These are phyloP conservation scores for Ophiostoma pallidulum DNA, from an alignment of 2,329 filamentous ascomycete species.

Conservation along the genomic window DNA sequence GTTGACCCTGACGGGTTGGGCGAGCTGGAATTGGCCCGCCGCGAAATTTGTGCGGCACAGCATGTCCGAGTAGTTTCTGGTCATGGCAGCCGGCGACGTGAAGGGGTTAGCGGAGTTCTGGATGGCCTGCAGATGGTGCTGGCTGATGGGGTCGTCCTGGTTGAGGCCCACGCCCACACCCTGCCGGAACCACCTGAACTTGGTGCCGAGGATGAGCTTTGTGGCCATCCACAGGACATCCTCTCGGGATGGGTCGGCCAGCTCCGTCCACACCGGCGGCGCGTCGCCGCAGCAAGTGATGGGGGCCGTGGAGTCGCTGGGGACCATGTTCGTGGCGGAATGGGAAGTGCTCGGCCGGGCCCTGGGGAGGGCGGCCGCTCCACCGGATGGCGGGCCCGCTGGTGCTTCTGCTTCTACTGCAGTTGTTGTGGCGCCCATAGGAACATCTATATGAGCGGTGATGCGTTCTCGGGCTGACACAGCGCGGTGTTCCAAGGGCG, in stretches of 20 bases:
- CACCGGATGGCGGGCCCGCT: too few species aligned
- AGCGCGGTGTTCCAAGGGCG: conserved; percentile 18
- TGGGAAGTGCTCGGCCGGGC: too few species aligned
- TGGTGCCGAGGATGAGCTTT: conserved; percentile 16
- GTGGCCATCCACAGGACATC: conserved; percentile 21
- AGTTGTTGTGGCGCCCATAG: too few species aligned
- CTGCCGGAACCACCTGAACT: conserved; percentile 17
- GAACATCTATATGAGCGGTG: too few species aligned
- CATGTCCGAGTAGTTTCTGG: not conserved
- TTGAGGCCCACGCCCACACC: not conserved
- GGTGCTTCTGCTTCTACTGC: too few species aligned
- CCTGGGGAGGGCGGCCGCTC: too few species aligned
- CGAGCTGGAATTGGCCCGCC: too few species aligned
- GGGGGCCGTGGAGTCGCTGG: not conserved
- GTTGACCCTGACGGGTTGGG: too few species aligned
- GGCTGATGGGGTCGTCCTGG: not conserved
- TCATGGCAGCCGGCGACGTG: not conserved
- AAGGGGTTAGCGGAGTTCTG: not conserved
- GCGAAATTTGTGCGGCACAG: too few species aligned
- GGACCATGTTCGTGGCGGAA: too few species aligned
- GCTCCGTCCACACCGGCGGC: conserved; percentile 18
- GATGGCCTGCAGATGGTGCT: not conserved
- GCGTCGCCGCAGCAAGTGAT: conserved; percentile 12
- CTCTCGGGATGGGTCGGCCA: conserved; percentile 19
- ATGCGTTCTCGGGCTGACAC: not conserved